Conservation (phyloP, 352 stramenopile genomes). For the Phytophthora chlamydospora region DNA sequence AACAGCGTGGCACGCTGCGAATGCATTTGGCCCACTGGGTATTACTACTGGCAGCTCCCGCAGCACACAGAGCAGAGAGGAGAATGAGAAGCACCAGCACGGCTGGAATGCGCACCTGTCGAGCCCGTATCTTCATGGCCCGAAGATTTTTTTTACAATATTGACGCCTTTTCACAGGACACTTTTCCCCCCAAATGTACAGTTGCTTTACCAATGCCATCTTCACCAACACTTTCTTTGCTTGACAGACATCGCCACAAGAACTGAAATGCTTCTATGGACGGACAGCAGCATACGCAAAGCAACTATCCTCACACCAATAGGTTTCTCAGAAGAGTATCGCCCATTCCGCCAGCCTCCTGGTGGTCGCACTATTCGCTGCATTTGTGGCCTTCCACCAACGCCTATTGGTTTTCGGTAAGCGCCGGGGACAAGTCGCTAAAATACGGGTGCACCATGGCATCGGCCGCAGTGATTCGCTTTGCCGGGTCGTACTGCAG, state of each 20-base stretch:
- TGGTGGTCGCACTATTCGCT: conserved; percentile 19
- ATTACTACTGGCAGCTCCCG: conserved; percentile 4
- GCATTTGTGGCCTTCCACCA: conserved; percentile 3
- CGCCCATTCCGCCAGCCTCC: conserved; percentile 19
- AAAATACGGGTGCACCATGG: conserved; percentile 98
- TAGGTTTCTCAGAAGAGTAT: conserved; percentile 18
- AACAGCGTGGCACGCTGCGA: conserved; percentile 32
- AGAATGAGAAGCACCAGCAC: conserved; percentile 17
- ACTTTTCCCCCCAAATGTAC: conserved; percentile 20
- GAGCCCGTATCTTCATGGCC: conserved; percentile 12
- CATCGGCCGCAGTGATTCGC: conserved; percentile 94
- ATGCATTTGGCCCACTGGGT: conserved; percentile 29
- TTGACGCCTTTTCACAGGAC: conserved; percentile 14
- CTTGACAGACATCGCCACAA: conserved; percentile 8
- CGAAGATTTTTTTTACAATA: conserved; percentile 1
- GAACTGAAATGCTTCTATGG: conserved; percentile 33
- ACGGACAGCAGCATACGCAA: conserved; percentile 38
- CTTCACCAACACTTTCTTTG: conserved; percentile 7
- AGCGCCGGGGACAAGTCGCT: conserved; percentile 87
- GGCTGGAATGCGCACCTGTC: conserved; percentile 5
- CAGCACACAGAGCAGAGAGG: conserved; percentile 6
- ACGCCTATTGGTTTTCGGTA: conserved; percentile 57
- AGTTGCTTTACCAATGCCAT: conserved; percentile 9
- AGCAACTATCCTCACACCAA: conserved; percentile 26
- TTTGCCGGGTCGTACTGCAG: conserved; percentile 89